A percentile compares a stretch with the other conserved stretches of the same genome.
These are phyloP conservation scores for Annulohypoxylon bovei DNA, from an alignment of 495 filamentous ascomycete genomes.

Conservation along the genomic window DNA sequence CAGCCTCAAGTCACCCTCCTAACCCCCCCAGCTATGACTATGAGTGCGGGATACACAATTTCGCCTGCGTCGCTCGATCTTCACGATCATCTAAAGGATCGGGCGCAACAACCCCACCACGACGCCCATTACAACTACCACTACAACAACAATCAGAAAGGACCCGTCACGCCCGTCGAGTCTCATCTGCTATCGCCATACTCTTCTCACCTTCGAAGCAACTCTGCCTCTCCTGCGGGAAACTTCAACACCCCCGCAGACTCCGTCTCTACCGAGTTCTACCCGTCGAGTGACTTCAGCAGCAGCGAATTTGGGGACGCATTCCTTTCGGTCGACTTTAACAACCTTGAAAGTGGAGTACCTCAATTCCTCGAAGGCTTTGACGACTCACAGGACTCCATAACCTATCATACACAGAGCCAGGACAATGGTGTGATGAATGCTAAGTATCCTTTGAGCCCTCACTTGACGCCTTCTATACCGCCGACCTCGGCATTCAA, in stretches of 20 bases:
- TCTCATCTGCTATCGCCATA: slow-evolving; percentile 52
- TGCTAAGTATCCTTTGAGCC: slow-evolving; percentile 44
- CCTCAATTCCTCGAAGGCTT: slow-evolving; percentile 50
- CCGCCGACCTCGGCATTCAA: slow-evolving; percentile 35
- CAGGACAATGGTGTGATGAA: slow-evolving; percentile 42
- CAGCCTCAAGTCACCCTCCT: slow-evolving; percentile 29
- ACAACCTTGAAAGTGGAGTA: slow-evolving; percentile 40
- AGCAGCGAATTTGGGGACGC: slow-evolving; percentile 55
- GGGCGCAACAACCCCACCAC: slow-evolving; percentile 38
- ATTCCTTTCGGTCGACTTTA: slow-evolving; percentile 54
- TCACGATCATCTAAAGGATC: slow-evolving; percentile 39
- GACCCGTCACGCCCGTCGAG: slow-evolving; percentile 40
- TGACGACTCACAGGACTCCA: slow-evolving; percentile 20
- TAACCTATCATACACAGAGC: slow-evolving; percentile 42
- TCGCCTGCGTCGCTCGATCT: slow-evolving; percentile 47
- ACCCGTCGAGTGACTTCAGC: slow-evolving; percentile 55
- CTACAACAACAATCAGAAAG: slow-evolving; percentile 35
- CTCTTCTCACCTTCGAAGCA: slow-evolving; percentile 51
- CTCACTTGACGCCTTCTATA: slow-evolving; percentile 45
- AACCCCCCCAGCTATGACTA: slow-evolving; percentile 39
- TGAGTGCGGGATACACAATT: slow-evolving; percentile 49
- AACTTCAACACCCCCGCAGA: slow-evolving; percentile 56
- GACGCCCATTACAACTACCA: slow-evolving; percentile 25
- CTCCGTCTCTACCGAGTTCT: slow-evolving; percentile 52
- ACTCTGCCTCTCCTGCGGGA: slow-evolving; percentile 53